These are phyloP conservation scores for Cladosporium sp. DNA, from an alignment of 2,329 filamentous ascomycete genomes.

Conservation along the genomic window DNA sequence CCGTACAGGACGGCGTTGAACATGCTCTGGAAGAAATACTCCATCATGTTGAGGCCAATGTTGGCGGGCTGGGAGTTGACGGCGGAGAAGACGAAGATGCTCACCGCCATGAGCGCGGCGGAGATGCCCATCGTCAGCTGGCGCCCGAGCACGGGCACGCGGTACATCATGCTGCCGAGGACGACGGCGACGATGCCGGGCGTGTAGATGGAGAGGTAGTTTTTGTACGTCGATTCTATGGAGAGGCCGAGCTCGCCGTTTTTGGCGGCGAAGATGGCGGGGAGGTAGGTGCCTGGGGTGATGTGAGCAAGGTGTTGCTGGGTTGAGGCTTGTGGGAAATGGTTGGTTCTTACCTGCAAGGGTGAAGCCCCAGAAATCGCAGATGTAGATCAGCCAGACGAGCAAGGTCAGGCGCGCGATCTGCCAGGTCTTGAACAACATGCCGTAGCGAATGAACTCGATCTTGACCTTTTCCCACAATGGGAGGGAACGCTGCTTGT, in stretches of 20 bases:
- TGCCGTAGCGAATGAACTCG: slow-evolving; percentile 41
- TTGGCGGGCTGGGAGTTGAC: slow-evolving; percentile 45
- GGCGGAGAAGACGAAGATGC: slow-evolving; percentile 42
- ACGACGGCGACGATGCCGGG: slow-evolving; percentile 51
- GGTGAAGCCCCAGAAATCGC: slow-evolving; percentile 49
- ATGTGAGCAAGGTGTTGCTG: too few species aligned
- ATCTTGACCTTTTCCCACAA: slow-evolving; percentile 33
- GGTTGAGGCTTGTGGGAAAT: too few species aligned
- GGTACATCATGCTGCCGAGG: slow-evolving; percentile 47
- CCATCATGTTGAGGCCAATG: slow-evolving; percentile 48
- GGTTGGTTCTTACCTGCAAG: slow-evolving; percentile 35
- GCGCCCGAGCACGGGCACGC: slow-evolving; percentile 40
- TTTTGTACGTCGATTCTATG: slow-evolving; percentile 47
- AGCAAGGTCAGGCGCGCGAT: slow-evolving; percentile 45
- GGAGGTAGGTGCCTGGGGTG: slow-evolving; percentile 43
- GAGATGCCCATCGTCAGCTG: slow-evolving; percentile 45
- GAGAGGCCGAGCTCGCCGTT: slow-evolving; percentile 44
- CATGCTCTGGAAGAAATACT: slow-evolving; percentile 51
- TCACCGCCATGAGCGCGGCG: slow-evolving; percentile 39
- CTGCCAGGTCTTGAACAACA: slow-evolving; percentile 41
- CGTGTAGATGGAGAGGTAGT: slow-evolving; percentile 52
- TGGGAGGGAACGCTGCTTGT: slow-evolving; percentile 25
- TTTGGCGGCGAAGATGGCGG: slow-evolving; percentile 49
- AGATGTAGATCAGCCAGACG: slow-evolving; percentile 50
- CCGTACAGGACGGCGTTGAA: slow-evolving; percentile 51